These are phyloP conservation scores for Pseudopithomyces chartarum DNA, from an alignment of 2,329 filamentous ascomycete genomes.

Conservation along the genomic window DNA sequence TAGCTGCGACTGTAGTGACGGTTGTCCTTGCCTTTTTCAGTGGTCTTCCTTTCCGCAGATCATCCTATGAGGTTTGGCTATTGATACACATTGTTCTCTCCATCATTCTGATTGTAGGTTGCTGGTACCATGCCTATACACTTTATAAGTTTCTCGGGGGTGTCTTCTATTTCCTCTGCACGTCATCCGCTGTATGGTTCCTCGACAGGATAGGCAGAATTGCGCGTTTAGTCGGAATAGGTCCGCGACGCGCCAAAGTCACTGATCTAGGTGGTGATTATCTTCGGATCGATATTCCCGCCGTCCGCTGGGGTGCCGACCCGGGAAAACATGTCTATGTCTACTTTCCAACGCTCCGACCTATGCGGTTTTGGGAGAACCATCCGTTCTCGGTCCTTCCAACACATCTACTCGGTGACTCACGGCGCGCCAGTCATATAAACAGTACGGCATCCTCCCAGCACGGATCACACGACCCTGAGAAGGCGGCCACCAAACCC, in stretches of 20 bases:
- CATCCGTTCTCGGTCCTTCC: constrained; percentile 57
- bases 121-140: background rate
- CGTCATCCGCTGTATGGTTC: background rate
- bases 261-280: constrained; percentile 10
- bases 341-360: constrained; percentile 55
- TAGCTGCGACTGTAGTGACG: constrained; percentile 34
- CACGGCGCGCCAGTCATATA: background rate
- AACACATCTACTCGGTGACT: constrained; percentile 12
- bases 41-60: constrained; percentile 26
- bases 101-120: background rate
- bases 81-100: constrained; percentile 17
- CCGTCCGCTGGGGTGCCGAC: too few species aligned
- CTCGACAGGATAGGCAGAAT: background rate
- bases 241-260: too few species aligned
- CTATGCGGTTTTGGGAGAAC: constrained; percentile 53
- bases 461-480: background rate
- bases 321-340: constrained; percentile 38
- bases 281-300: too few species aligned
- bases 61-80: constrained; percentile 36
- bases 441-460: background rate
- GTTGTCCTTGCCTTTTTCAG: constrained; percentile 26
- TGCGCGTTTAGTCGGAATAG: background rate
- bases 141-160: background rate
- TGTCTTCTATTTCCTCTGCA: background rate
- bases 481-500: background rate